Percentiles rank a stretch among this genome's conserved stretches.
Conservation (phyloP, 176 grass and related monocot species). For the Echinochloa phyllopogon region DNA sequence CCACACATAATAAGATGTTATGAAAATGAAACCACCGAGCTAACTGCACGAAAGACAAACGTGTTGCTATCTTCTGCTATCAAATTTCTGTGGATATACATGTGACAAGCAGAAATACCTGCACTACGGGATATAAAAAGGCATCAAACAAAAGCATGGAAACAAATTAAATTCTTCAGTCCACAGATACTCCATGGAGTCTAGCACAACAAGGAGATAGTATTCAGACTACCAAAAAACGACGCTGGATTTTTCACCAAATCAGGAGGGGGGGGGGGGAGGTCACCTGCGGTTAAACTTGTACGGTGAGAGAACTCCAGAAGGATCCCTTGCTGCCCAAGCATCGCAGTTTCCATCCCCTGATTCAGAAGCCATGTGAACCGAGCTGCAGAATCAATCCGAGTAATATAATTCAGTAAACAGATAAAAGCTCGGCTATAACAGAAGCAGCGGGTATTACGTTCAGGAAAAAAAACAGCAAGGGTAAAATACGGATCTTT, state of each 20-base stretch:
- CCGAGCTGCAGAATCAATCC: neutral
- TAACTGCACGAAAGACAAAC: neutral
- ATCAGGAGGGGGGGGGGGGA: neutral
- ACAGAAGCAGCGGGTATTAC: neutral
- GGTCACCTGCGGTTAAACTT: constrained; percentile 65
- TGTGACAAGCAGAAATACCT: neutral
- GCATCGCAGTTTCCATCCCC: constrained; percentile 58
- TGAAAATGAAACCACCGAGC: neutral
- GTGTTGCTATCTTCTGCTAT: neutral
- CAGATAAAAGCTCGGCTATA: neutral
- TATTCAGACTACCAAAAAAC: neutral
- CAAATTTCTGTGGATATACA: neutral
- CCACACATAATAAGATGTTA: neutral
- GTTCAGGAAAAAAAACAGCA: too few species aligned
- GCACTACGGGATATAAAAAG: neutral
- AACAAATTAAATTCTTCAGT: neutral
- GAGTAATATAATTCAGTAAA: neutral
- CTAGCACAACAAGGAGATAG: neutral
- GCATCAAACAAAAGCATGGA: neutral
- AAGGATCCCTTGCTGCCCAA: constrained; percentile 74
- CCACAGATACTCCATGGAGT: neutral
- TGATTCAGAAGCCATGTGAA: constrained; percentile 50
- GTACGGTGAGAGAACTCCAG: constrained; percentile 73
- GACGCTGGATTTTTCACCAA: neutral
- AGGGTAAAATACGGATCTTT: neutral